Base-by-base conservation (phyloP, 495 filamentous ascomycete species). In the Daldinia grandis region DNA sequence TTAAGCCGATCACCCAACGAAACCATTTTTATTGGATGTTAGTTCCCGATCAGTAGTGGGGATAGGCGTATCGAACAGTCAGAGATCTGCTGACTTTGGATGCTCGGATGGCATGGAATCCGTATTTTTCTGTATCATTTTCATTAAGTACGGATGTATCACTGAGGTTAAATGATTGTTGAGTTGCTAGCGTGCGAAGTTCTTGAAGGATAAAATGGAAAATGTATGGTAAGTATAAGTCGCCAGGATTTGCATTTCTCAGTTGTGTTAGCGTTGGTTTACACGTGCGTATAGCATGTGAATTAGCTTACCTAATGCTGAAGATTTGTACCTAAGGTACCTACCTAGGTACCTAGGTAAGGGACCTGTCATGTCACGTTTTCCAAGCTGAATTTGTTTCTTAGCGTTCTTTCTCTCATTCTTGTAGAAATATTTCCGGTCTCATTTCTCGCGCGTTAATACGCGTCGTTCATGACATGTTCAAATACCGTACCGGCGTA, bases 11-110 rank as follows among this genome's bases (percentile, higher is more conserved):
- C 68, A 5, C 27, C 33, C 49, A 40, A 40, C 35, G 27, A 40
- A 24, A 14, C n/a, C 10, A 25, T 61, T 51, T 64, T 50, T 9
- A 68, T 72, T 68, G 64, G 69, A 61, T 57, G 56, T 12, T n/a
- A 19, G n/a, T 44, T 47, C 35, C 8, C 55, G 57, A 57, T 58
- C 37, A 57, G 28, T 44, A 58, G 61, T 66, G 62, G 69, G 50
- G 60, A 42, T 57, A 25, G n/a, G 9, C 30, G 55, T 55, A 58
- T 40, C 24, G 42, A 62, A 47, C 47, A 44, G 47, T 47, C 9
- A 24, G 14, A 60, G 47, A 56, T 70, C 56, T 57, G 49, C 47
- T 55, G 38, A 70, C 49, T 31, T 64, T 30, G 27, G 40, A 50
- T 21, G 19, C 44, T 50, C 44, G 38, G 38, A 40, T 17, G 38